Conservation (phyloP, 1,284 basidiomycete species). For the Ustilago curta region DNA sequence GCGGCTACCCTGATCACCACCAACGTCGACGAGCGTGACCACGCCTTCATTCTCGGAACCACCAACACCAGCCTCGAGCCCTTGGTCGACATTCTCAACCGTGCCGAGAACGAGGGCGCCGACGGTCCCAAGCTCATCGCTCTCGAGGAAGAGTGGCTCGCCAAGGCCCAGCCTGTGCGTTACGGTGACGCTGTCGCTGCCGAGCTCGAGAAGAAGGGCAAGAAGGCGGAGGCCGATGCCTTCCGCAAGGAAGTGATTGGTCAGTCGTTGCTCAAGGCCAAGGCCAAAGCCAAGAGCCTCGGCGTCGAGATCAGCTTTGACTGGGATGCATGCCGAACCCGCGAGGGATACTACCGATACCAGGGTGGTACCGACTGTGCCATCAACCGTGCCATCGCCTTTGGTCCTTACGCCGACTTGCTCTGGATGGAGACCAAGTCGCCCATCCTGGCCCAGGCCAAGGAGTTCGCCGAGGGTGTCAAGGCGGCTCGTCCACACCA, state of each 20-base stretch:
- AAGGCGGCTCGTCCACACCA: slow-evolving; percentile 62
- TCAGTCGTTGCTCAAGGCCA: slow-evolving; percentile 78
- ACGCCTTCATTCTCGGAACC: slow-evolving; percentile 92
- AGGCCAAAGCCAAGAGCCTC: slow-evolving; percentile 81
- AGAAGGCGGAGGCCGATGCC: slow-evolving; percentile 70
- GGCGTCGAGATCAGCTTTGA: slow-evolving; percentile 84
- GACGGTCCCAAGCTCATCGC: slow-evolving; percentile 83
- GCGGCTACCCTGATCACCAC: slow-evolving; percentile 96
- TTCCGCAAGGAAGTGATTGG: slow-evolving; percentile 77
- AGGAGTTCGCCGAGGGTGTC: slow-evolving; percentile 81
- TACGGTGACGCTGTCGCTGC: slow-evolving; percentile 81
- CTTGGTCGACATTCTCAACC: slow-evolving; percentile 83
- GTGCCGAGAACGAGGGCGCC: slow-evolving; percentile 84
- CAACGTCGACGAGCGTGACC: slow-evolving; percentile 96
- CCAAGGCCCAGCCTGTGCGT: slow-evolving; percentile 80
- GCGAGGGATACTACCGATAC: slow-evolving; percentile 96
- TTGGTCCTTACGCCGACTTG: slow-evolving; percentile 91
- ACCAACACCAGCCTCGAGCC: slow-evolving; percentile 80
- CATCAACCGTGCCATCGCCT: slow-evolving; percentile 90
- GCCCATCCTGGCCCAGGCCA: slow-evolving; percentile 92
- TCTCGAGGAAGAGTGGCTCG: slow-evolving; percentile 88
- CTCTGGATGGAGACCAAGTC: slow-evolving; percentile 84
- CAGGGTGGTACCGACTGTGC: slow-evolving; percentile 96
- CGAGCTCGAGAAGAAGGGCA: slow-evolving; percentile 79
- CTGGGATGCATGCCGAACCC: slow-evolving; percentile 92